Base-by-base conservation (phyloP, 2,329 filamentous ascomycete species). In the Bipolaris oryzae region DNA sequence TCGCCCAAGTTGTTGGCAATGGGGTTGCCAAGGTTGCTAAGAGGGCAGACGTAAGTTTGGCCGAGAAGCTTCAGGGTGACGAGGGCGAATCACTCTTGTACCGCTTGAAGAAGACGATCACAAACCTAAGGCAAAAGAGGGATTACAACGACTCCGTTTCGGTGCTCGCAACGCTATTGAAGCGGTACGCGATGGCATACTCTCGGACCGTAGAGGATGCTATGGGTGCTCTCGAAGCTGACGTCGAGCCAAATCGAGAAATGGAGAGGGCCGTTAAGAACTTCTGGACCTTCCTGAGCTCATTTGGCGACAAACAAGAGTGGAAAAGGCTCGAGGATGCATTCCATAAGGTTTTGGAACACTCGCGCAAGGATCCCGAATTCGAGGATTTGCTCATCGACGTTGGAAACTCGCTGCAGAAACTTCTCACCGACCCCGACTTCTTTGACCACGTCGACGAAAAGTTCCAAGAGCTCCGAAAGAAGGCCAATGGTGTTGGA, bases 101-200 rank as follows among this genome's bases (percentile, higher is more conserved):
- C 63, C 87, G 93, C 5, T 79, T 98, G 47, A 94, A 93, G 75
- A 82, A 89, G 67, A 87, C 89, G 0, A 87, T 98, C 3, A 65
- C 85, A 13, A 90, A 89, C 37, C 82, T 98, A 13, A 84, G 90
- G 7, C 84, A 91, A 68, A 87, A 90, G 49, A 85, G 84, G 7
- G 92, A 96, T 73, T 98, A 98, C 73, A 87, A 89, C 0, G 87
- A 93, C 45, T 96, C 93, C 0, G 92, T 96, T 0, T 92, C 90
- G 0, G 92, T 88, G 0, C 76, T 98, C 31, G 86, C 90, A 0
- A 77, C 87, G 7, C 81, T 98, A 5, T 82, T 97, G 54, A 86
- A 92, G 70, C 86, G 89, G 39, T 96, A 96, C 74, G 88, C 90
- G 9, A 80, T 86, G 60, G 81, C 87, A 9, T 97, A 97, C 73